These are phyloP conservation scores for Dipodascopsis tothii DNA, from an alignment of 805 yeast genomes.

Conservation along the genomic window DNA sequence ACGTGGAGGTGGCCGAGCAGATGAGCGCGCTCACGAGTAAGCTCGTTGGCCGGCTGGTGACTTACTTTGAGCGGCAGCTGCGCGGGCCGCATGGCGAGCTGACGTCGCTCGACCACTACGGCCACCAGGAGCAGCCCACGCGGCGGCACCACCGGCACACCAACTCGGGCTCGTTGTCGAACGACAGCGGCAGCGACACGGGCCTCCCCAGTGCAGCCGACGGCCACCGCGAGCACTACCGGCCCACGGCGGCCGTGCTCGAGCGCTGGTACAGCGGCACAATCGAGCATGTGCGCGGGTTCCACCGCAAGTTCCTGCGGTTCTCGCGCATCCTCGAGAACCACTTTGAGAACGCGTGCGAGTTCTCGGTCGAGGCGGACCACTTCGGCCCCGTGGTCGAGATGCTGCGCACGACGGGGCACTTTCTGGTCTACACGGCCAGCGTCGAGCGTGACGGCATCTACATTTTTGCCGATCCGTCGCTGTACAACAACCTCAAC, in stretches of 20 bases:
- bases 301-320: constrained; percentile 75
- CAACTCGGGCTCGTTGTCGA: no score
- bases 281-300: constrained; percentile 36
- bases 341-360: constrained; percentile 64
- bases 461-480: constrained; percentile 69
- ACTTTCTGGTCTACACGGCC: constrained; percentile 70
- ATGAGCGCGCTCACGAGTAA: constrained; percentile 55
- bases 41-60: constrained; percentile 58
- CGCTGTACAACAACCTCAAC: constrained; percentile 24
- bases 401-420: constrained; percentile 55
- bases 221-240: not conserved
- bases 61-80: constrained; percentile 66
- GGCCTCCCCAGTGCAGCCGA: no score
- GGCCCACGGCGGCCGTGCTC: constrained; percentile 35
- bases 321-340: constrained; percentile 61
- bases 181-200: no score
- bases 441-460: constrained; percentile 65
- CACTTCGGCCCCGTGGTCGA: constrained; percentile 45
- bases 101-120: no score
- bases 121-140: no score
- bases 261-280: constrained; percentile 44
- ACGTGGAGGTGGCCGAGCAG: constrained; percentile 71
- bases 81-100: constrained; percentile 48
- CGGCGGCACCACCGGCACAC: no score
- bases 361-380: constrained; percentile 32